Evolutionary conservation across 2,329 filamentous ascomycete genomes (phyloP), one percentile per base, ranked within the genome.

Genomic region (Bretziella fagacearum): DNA sequence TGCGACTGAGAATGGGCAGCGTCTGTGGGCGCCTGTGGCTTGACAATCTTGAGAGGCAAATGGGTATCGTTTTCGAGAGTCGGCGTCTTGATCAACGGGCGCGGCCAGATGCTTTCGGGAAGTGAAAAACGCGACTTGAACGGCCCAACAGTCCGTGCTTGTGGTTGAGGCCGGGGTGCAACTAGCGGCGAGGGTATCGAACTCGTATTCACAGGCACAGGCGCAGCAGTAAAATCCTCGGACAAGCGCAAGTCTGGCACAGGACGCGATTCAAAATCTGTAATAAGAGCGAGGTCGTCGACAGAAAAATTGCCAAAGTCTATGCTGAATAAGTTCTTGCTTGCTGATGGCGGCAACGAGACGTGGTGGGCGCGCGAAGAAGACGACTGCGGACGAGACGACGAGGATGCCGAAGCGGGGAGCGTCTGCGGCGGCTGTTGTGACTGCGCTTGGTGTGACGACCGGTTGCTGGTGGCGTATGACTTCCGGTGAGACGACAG

Each of bases 51-150:
- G 18, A n/a, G 26, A 7, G 25, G 18, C 18, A 48, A 22, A 25
- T 26, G 18, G 29, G 29, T 8, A 29, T 43, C 20, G 40, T 43
- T 20, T n/a, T 43, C 39, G 32, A 48, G 17, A 22, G 46, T 37
- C n/a, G 40, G 23, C 10, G 37, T 36, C 25, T 43, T 42, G 15
- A 33, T 47, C 8, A 29, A 32, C 5, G 44, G 48, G n/a, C 44
- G 40, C 3, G 48, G 48, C 48, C 44, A 50, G 18, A 50, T 39
- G 11, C 20, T 47, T 13, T 50, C 48, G 3, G 48, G 35, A 11
- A 50, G 25, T 18, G 48, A 50, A 8, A 44, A 42, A 6, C 45
- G 48, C 25, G 48, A 50, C 30, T 47, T 50, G 32, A 27, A 22
- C 10, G 32, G 35, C 23, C n/a, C 13, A 17, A 26, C 26, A 39